These are phyloP conservation scores for Colletotrichum eleusines DNA, from an alignment of 2,329 filamentous ascomycete genomes.

Conservation along the genomic window DNA sequence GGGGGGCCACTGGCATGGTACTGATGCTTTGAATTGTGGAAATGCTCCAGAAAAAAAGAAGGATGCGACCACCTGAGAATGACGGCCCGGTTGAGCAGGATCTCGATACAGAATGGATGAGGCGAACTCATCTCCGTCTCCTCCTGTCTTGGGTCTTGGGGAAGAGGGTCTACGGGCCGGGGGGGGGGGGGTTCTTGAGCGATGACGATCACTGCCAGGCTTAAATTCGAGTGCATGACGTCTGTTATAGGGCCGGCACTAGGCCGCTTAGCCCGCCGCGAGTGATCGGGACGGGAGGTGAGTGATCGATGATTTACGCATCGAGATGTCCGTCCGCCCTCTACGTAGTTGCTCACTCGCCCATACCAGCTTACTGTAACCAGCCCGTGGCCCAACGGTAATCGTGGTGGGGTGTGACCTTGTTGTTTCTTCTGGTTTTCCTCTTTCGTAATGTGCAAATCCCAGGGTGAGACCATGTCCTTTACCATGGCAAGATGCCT, in stretches of 20 bases:
- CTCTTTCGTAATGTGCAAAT: conserved; percentile 8
- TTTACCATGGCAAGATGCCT: conserved; percentile 31
- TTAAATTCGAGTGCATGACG: conserved; percentile 35
- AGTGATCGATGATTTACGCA: conserved; percentile 36
- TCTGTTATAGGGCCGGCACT: conserved; percentile 36
- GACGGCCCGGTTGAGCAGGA: conserved; percentile 25
- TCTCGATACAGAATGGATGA: conserved; percentile 34
- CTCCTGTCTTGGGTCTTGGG: conserved; percentile 6
- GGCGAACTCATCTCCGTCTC: conserved; percentile 6
- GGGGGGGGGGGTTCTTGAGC: conserved; percentile 19
- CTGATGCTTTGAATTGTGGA: conserved; percentile 27
- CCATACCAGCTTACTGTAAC: not conserved
- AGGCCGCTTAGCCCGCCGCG: conserved; percentile 27
- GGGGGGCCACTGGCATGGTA: conserved; percentile 19
- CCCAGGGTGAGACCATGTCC: conserved; percentile 31
- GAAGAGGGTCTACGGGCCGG: conserved; percentile 15
- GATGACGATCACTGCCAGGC: conserved; percentile 37
- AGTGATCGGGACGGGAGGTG: conserved; percentile 37
- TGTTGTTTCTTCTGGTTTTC: not conserved
- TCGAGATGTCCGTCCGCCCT: conserved; percentile 40
- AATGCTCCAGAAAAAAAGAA: conserved; percentile 26
- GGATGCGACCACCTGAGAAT: conserved; percentile 17
- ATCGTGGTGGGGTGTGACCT: conserved; percentile 10
- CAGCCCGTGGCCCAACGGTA: not conserved
- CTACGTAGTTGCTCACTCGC: conserved; percentile 24